Base-by-base conservation (phyloP, 2,329 filamentous ascomycete species). In the Fusarium sacchari region DNA sequence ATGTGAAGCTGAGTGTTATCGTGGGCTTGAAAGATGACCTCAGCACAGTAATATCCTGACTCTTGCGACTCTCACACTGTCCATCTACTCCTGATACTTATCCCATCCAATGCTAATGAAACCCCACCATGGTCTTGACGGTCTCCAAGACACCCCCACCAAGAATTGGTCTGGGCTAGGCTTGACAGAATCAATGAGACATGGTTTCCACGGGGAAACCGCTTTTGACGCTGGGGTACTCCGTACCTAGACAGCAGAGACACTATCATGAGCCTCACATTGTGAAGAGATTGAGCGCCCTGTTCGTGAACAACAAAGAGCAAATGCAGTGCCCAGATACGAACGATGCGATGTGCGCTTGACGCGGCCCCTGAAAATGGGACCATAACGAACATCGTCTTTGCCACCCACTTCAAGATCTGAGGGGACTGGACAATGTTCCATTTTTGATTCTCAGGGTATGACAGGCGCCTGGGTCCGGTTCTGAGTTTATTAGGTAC, bases 91-190 rank as follows among this genome's bases (percentile, higher is more conserved):
- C 47, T n/a, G 42, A 46, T 43, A n/a, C n/a, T n/a, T n/a, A n/a
- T n/a, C n/a, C n/a, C n/a, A 24, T 53, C 40, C 46, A 62, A 60
- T 74, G 71, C 50, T 72, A 74, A 61, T 47, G 56, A 55, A 72
- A 73, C 67, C 71, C 71, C 71, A 74, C 71, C 63, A 74, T 52
- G 46, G 14, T 39, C 44, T 18, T 47, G 39, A 64, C 36, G 30
- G 56, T 30, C 58, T 64, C 71, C 57, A 59, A 72, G 61, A 73
- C 71, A 64, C 71, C 71, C 71, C 71, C 71, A 73, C 71, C 66
- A 73, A 73, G 71, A 56, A 39, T 28, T 69, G 66, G 67, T 32
- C 67, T 49, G 43, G 58, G 34, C 44, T 64, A 50, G 11, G 53
- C 36, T 55, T 71, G 71, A 73, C 71, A 73, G 47, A 73, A 74